These are phyloP conservation scores for Solidago caesia DNA, from an alignment of 129 eudicot genomes.

Conservation along the genomic window DNA sequence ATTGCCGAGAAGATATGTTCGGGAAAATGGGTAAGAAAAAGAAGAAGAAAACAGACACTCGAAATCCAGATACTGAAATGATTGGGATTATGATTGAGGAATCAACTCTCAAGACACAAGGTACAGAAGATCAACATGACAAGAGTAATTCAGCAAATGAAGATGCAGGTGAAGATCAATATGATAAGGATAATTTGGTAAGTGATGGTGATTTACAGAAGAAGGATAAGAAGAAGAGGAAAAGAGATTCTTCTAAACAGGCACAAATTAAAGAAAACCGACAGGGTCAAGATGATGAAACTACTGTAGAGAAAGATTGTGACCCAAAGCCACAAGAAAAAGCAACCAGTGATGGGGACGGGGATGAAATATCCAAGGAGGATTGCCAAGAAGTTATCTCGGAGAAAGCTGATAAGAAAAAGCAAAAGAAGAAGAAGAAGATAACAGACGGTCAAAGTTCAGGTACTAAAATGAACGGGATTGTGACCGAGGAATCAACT, in stretches of 20 bases:
- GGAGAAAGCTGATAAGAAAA: background rate
- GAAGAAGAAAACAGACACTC: conserved; percentile 17
- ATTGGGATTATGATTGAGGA: no score
- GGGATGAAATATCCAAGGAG: background rate
- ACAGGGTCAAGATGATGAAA: conserved; percentile 6
- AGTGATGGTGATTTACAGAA: conserved; percentile 15
- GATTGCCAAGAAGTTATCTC: background rate
- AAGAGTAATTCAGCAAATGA: background rate
- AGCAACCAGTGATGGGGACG: background rate
- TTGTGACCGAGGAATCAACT: background rate
- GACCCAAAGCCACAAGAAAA: conserved; percentile 13
- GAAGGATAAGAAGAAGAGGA: conserved; percentile 28
- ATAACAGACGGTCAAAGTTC: conserved; percentile 27
- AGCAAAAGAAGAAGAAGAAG: conserved; percentile 19
- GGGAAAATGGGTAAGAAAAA: background rate
- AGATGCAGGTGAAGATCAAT: no score
- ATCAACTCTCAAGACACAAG: no score
- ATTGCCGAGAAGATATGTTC: background rate
- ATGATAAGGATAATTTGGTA: conserved; percentile 6
- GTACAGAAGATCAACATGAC: conserved; percentile 18
- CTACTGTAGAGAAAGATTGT: background rate
- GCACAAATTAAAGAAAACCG: conserved; percentile 5
- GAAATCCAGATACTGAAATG: no score
- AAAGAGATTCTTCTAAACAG: conserved; percentile 3
- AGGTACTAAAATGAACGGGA: background rate